Evolutionary conservation across 768 basidiomycete genomes (phyloP).

Genomic region (Rhodosporidiobolus sp.): DNA sequence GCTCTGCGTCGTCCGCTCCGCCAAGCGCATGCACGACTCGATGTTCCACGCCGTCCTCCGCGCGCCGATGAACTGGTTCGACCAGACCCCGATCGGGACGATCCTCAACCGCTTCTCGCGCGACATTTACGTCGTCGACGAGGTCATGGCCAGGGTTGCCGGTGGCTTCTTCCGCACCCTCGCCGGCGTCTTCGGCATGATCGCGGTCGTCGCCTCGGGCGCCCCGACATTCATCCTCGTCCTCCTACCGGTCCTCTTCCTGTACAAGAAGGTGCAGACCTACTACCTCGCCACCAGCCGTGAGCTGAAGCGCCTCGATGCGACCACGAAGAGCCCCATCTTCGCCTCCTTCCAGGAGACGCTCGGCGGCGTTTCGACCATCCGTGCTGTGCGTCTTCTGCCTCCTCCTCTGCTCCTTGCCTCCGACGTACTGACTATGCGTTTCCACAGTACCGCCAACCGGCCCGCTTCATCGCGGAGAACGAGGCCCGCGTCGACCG

Average conservation of each 20-base stretch:
- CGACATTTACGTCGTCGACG: constrained; percentile 67
- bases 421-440: too few relatives aligned
- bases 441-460: constrained; percentile 73
- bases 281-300: constrained; percentile 80
- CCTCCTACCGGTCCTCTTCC: constrained; percentile 76
- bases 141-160: constrained; percentile 73
- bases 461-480: constrained; percentile 62
- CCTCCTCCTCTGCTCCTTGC: too few relatives aligned
- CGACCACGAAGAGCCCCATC: constrained; percentile 83
- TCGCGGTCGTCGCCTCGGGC: constrained; percentile 46
- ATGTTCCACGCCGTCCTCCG: constrained; percentile 68
- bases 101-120: constrained; percentile 88
- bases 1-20: constrained; percentile 41
- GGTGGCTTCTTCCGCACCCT: constrained; percentile 63
- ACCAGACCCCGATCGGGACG: constrained; percentile 78
- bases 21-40: constrained; percentile 41
- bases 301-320: constrained; percentile 82
- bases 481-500: constrained; percentile 54
- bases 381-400: too few relatives aligned
- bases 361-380: constrained; percentile 69
- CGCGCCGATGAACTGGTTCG: constrained; percentile 70
- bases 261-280: constrained; percentile 52
- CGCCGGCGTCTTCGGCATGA: constrained; percentile 41
- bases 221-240: constrained; percentile 62
- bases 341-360: constrained; percentile 61